phyloP scores from a whole-genome alignment of 495 filamentous ascomycete species.

The Aspergillus cristatus region DNA sequence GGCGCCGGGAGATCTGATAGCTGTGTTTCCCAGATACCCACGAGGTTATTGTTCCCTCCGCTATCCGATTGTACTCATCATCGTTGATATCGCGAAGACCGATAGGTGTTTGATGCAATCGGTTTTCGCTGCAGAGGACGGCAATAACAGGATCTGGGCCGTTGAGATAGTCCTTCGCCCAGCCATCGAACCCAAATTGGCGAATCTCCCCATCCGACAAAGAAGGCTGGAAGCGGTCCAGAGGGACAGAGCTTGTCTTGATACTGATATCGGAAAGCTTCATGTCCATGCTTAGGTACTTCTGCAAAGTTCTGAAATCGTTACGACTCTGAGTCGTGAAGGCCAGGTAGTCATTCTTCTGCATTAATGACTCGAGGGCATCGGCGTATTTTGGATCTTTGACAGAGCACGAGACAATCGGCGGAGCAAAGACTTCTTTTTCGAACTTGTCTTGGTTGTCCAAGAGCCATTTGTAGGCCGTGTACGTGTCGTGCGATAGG shows the following conservation, averaged over 20 bases:
- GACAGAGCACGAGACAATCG: constrained; percentile 71
- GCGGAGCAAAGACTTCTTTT: constrained; percentile 75
- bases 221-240: constrained; percentile 44
- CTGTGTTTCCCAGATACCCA: constrained; percentile 55
- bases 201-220: constrained; percentile 46
- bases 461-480: constrained; percentile 73
- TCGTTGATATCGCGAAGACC: constrained; percentile 51
- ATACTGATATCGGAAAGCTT: constrained; percentile 58
- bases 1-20: constrained; percentile 53
- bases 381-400: constrained; percentile 66
- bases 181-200: constrained; percentile 64
- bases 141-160: constrained; percentile 80
- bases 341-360: constrained; percentile 51
- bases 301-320: constrained; percentile 63
- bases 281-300: constrained; percentile 33
- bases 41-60: constrained; percentile 38
- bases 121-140: constrained; percentile 67
- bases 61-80: constrained; percentile 51
- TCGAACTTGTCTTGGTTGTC: constrained; percentile 63
- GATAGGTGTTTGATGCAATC: constrained; percentile 59
- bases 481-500: constrained; percentile 50
- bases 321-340: constrained; percentile 66
- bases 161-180: constrained; percentile 63
- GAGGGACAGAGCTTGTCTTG: constrained; percentile 39
- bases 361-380: constrained; percentile 63